Evolutionary conservation across 352 stramenopile genomes (phyloP), one percentile per base, ranked within the genome.

Genomic region (Aphanomyces euteiches): DNA sequence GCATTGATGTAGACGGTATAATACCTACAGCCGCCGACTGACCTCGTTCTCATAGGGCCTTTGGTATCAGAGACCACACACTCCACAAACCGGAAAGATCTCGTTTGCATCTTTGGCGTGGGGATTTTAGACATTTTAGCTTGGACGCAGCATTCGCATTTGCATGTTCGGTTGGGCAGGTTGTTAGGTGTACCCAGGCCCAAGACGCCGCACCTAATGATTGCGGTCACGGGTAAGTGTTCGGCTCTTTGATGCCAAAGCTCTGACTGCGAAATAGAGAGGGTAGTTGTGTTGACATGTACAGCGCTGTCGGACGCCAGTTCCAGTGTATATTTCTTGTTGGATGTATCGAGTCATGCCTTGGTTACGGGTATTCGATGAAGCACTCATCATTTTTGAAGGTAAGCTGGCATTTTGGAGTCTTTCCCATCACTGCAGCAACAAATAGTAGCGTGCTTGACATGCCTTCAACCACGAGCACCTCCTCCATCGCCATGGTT

Each of bases 371-470:
- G 58, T 59, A 15, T 3, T 53, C 17, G 12, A 3, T 59, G 34
- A 19, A 39, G 28, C 43, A 34, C 38, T 68, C 64, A 17, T 53
- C 39, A 12, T 66, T 17, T 39, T 64, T 13, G n/a, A 36, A 74
- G 69, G 67, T 71, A 59, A n/a, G 40, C 36, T 43, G 67, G 56
- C 5, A 57, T 37, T 7, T 57, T 69, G 10, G 13, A 17, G 1
- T 67, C 36, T 13, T 40, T 13, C 15, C 2, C 21, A 69, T 69
- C 10, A 69, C 1, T 13, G 63, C 50, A 19, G 63, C 41, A 19
- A 69, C 13, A 8, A 7, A 69, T 3, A 69, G 1, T 15, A 69
- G 3, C 5, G 63, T 69, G 19, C 41, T 15, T 19, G 28, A 1
- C 40, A 69, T 69, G 39, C 28, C 50, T 1, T 47, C 36, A 1